Evolutionary conservation across 1,284 basidiomycete species (phyloP).

Genomic region (Apiotrichum siamense): DNA sequence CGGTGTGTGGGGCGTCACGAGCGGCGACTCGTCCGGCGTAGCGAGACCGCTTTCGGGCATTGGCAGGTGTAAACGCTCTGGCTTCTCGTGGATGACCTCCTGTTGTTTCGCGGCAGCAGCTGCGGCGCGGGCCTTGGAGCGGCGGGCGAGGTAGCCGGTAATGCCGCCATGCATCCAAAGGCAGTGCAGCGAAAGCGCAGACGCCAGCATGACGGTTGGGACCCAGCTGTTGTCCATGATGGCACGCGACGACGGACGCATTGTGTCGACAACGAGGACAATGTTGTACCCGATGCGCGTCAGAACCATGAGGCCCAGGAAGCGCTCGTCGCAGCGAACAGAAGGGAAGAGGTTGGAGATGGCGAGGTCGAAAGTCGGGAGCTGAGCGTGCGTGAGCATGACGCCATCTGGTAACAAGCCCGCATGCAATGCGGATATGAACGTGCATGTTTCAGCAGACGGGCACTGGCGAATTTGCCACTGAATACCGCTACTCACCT

Average conservation of each 20-base stretch:
- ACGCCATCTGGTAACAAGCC: too few species aligned
- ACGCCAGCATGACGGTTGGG: slow-evolving; percentile 48
- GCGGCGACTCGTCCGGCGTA: slow-evolving; percentile 39
- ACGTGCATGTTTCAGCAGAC: too few species aligned
- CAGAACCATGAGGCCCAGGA: slow-evolving; percentile 54
- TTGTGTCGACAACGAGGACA: slow-evolving; percentile 47
- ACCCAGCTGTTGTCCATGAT: slow-evolving; percentile 43
- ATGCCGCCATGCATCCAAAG: slow-evolving; percentile 56
- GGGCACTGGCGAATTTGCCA: background rate
- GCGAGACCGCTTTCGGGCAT: slow-evolving; percentile 7
- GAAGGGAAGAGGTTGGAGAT: slow-evolving; percentile 51
- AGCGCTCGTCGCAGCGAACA: slow-evolving; percentile 53
- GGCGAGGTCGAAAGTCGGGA: slow-evolving; percentile 57
- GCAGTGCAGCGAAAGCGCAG: slow-evolving; percentile 54
- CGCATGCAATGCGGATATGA: too few species aligned
- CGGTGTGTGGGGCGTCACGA: slow-evolving; percentile 41
- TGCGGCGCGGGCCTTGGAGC: slow-evolving; percentile 3
- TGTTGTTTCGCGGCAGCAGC: background rate
- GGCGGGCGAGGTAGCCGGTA: slow-evolving; percentile 52
- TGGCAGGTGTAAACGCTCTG: background rate
- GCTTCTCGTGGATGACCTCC: background rate
- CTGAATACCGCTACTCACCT: slow-evolving; percentile 33
- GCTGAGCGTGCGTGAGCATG: slow-evolving; percentile 24
- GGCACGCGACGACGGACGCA: slow-evolving; percentile 40
- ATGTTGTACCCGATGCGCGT: slow-evolving; percentile 56